Base-by-base conservation (phyloP, 768 basidiomycete genomes). In the Mycena chlorophos region DNA sequence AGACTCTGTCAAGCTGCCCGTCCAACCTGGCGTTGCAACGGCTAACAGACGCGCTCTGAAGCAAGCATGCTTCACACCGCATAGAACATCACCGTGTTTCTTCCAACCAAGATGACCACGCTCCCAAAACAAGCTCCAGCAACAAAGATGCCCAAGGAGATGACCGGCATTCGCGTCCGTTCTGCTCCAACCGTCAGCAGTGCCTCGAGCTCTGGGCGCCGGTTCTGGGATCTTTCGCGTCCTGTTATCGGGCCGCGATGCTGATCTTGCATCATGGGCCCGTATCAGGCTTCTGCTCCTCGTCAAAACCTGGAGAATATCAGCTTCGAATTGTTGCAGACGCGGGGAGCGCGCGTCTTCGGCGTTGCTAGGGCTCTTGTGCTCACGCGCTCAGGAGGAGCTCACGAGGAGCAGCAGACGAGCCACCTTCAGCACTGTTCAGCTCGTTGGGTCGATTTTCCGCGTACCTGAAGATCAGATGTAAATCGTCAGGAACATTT, bases 271-370 rank as follows among this genome's bases (percentile, higher is more conserved):
- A 49, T 40, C 54, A 42, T 13, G 38, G 28, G 27, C 14, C 19
- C 23, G 17, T 34, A 17, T 8, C 17, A 34, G 8, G 31, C 8
- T 34, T 40, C 10, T 40, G n/a, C n/a, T 40, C 39, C 12, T 40
- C 39, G 20, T 10, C 5, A 40, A 34, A 40, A 40, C 39, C 19
- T 19, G 39, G 6, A 40, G 16, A 54, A 47, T 51, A 59, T 59
- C 58, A 59, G 23, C 58, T 59, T 55, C 58, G 53, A 55, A 38
- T 51, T 59, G 58, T 59, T 59, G 25, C 3, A 37, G 27, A 45
- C 26, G n/a, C n/a, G n/a, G n/a, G 54, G 52, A 43, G 42, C 1
- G 25, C 52, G 22, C 19, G 10, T 25, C 29, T 23, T 31, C 37
- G 37, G 31, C 16, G 57, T 58, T 58, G 49, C 53, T 39, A 58